Evolutionary conservation across 257 asterid species (phyloP).

Genomic region (Osmanthus fragrans): DNA sequence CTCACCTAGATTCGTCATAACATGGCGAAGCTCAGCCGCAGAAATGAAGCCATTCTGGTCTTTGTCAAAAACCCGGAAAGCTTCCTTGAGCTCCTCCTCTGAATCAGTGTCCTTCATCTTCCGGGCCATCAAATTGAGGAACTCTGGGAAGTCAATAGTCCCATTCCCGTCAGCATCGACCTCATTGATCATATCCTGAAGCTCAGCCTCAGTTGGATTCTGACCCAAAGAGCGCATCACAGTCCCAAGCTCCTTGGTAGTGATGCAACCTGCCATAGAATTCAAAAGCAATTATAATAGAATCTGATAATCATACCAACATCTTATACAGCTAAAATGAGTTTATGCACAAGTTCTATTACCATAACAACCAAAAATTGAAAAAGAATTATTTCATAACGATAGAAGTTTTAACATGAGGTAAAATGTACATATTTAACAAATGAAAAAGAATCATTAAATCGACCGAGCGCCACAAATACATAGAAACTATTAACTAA

Average conservation of each 20-base stretch:
- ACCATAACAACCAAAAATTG: not conserved
- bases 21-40: constrained; percentile 87
- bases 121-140: constrained; percentile 86
- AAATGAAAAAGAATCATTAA: not conserved
- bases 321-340: not conserved
- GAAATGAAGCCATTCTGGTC: constrained; percentile 87
- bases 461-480: not conserved
- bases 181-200: constrained; percentile 85
- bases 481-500: not conserved
- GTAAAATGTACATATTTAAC: not conserved
- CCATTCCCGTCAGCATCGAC: constrained; percentile 92
- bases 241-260: constrained; percentile 88
- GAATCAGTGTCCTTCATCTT: constrained; percentile 93
- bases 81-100: constrained; percentile 90
- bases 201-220: constrained; percentile 92
- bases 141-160: constrained; percentile 85
- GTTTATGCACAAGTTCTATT: not conserved
- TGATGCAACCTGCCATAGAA: constrained; percentile 61
- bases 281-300: constrained; percentile 10
- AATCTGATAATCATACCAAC: not conserved
- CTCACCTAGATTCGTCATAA: constrained; percentile 90
- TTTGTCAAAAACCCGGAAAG: constrained; percentile 85
- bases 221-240: constrained; percentile 87
- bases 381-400: not conserved
- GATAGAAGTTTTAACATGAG: not conserved